These are phyloP conservation scores for Pyricularia pennisetigena DNA, from an alignment of 2,329 filamentous ascomycete species.

Conservation along the genomic window DNA sequence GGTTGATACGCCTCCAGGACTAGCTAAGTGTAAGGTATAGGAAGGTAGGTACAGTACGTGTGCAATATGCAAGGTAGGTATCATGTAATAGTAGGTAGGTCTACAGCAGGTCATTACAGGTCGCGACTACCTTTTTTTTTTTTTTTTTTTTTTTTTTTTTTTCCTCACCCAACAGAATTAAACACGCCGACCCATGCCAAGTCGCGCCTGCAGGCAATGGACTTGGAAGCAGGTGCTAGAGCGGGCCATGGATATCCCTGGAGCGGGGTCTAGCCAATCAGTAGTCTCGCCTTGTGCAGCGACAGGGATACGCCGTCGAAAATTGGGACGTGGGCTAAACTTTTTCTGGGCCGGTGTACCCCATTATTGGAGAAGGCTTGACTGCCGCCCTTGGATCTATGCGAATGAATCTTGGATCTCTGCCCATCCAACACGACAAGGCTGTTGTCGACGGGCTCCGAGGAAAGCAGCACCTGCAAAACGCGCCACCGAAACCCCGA, in stretches of 20 bases:
- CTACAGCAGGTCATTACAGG: not conserved
- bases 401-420: not conserved
- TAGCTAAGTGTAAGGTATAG: no score
- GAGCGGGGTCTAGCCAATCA: constrained; percentile 7
- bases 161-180: not conserved
- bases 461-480: not conserved
- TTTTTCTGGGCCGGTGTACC: constrained; percentile 6
- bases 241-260: not conserved
- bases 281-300: not conserved
- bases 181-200: not conserved
- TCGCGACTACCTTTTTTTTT: not conserved
- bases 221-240: not conserved
- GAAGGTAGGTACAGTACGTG: no score
- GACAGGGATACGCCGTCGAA: constrained; percentile 2
- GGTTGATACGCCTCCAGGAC: no score
- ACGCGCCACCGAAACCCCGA: not conserved
- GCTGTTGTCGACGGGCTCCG: not conserved
- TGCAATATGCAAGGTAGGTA: no score
- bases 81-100: no score
- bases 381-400: not conserved
- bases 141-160: no score
- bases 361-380: not conserved
- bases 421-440: not conserved
- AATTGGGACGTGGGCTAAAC: constrained; percentile 5
- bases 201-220: not conserved